Base-by-base conservation (phyloP, 176 grass and related monocot genomes). In the Paspalum notatum region DNA sequence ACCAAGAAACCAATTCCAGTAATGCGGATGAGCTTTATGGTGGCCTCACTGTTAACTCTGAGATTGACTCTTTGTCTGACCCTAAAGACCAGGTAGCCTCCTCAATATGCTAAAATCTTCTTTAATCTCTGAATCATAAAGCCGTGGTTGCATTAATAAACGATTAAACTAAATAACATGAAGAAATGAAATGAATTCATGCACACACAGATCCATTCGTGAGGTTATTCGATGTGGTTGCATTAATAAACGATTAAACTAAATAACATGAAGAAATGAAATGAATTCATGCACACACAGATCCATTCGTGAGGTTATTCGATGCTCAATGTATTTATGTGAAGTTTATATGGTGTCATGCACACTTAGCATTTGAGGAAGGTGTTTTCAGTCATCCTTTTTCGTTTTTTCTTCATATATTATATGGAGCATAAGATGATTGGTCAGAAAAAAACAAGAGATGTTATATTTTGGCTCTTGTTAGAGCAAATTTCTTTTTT, bases 51-150 rank as follows among this genome's bases (percentile, higher is more conserved):
- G 60, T 93, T 49, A 94, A 90, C 76, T 60, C 86, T 61, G 92
- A 95, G 50, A 54, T 95, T 57, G 84, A 91, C 80, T 95, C 89
- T 68, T 83, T 95, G 51, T 84, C 96, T 90, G 96, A 99, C 91
- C 90, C 91, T n/a, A 79, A 93, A 91, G 96, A 95, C 69, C 90
- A 93, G 88, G 96, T 99, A 88, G 59, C 68, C 47, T 76, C 91
- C 26, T 82, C 48, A 56, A 44, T 80, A 47, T 24, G 47, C 18
- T 52, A 62, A 47, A 60, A 10, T 43, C 43, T 83, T 63, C 24
- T 49, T 76, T 84, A 8, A 42, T 42, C 37, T 74, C 38, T 20
- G 61, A 65, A 55, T 69, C 54, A 9, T 69, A 56, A 87, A 63
- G 58, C 9, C 15, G 15, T 40, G 18, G 10, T 71, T 70, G 51